Conservation (phyloP, 352 stramenopile species). For the Globisporangium paddicum region DNA sequence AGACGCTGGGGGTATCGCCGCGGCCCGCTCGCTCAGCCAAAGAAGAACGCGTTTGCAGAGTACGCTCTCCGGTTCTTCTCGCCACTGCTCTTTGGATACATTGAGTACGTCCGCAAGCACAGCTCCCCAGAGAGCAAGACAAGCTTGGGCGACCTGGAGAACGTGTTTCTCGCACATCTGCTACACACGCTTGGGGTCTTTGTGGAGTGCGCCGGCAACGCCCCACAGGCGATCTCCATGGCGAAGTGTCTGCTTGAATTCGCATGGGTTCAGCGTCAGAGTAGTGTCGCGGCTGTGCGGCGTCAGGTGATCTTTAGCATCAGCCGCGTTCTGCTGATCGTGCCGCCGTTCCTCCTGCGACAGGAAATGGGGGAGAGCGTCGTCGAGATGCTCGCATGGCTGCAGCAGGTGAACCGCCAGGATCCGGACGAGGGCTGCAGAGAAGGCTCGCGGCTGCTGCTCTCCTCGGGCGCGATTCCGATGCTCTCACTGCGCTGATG, state of each 20-base stretch:
- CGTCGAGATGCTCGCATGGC: slow-evolving; percentile 43
- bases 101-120: slow-evolving; percentile 45
- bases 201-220: slow-evolving; percentile 62
- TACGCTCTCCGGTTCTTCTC: slow-evolving; percentile 68
- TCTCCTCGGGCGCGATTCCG: slow-evolving; percentile 36
- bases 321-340: slow-evolving; percentile 66
- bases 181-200: slow-evolving; percentile 63
- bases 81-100: slow-evolving; percentile 68
- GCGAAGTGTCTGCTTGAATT: slow-evolving; percentile 69
- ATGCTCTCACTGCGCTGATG: slow-evolving; percentile 18
- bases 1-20: slow-evolving; percentile 66
- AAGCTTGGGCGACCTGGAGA: slow-evolving; percentile 47
- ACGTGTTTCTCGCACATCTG: slow-evolving; percentile 65
- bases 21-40: slow-evolving; percentile 34
- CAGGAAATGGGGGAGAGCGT: slow-evolving; percentile 51
- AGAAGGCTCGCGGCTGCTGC: slow-evolving; percentile 51
- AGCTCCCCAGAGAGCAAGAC: slow-evolving; percentile 5
- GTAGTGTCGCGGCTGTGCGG: slow-evolving; percentile 43
- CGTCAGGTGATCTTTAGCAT: slow-evolving; percentile 68
- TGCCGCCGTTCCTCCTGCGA: slow-evolving; percentile 43
- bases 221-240: slow-evolving; percentile 56
- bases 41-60: slow-evolving; percentile 61
- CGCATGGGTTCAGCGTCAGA: slow-evolving; percentile 50
- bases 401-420: slow-evolving; percentile 32
- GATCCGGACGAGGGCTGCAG: slow-evolving; percentile 69